Percentiles rank a stretch among this genome's conserved stretches.
phyloP scores from a whole-genome alignment of 2,329 filamentous ascomycete species.

The Kalmusia sp. region DNA sequence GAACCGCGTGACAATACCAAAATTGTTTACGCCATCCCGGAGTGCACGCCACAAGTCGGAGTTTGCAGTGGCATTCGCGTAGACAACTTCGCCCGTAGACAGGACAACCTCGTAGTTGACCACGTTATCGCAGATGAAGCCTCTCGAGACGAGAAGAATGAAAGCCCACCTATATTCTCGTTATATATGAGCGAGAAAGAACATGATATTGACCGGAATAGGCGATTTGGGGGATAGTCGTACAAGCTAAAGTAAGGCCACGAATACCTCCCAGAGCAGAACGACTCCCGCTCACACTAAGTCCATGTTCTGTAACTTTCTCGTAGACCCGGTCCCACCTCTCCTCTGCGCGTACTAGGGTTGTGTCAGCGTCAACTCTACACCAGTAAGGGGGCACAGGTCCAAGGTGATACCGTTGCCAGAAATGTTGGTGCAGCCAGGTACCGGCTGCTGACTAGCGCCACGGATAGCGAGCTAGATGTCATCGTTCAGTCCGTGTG shows the following conservation, averaged over 20 bases:
- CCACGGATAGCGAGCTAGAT: slow-evolving; percentile 7
- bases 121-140: slow-evolving; percentile 26
- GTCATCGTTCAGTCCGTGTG: not conserved
- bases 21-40: slow-evolving; percentile 37
- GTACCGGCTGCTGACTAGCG: slow-evolving; percentile 11
- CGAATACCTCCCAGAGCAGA: slow-evolving; percentile 4
- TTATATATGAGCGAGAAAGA: not conserved
- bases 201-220: not conserved
- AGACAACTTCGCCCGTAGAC: slow-evolving; percentile 35
- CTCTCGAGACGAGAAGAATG: slow-evolving; percentile 25
- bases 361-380: too few species aligned
- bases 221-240: not conserved
- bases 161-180: slow-evolving; percentile 23
- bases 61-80: slow-evolving; percentile 12
- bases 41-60: slow-evolving; percentile 39
- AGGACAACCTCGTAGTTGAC: slow-evolving; percentile 44
- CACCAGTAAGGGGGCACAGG: slow-evolving; percentile 1
- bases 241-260: slow-evolving; percentile 6
- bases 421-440: slow-evolving; percentile 8
- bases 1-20: too few species aligned
- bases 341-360: slow-evolving; percentile 7
- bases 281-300: slow-evolving; percentile 11
- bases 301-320: slow-evolving; percentile 4
- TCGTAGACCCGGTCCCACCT: slow-evolving; percentile 12
- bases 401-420: slow-evolving; percentile 9